phyloP scores from a whole-genome alignment of 1,284 basidiomycete genomes.

The Malassezia globosa region DNA sequence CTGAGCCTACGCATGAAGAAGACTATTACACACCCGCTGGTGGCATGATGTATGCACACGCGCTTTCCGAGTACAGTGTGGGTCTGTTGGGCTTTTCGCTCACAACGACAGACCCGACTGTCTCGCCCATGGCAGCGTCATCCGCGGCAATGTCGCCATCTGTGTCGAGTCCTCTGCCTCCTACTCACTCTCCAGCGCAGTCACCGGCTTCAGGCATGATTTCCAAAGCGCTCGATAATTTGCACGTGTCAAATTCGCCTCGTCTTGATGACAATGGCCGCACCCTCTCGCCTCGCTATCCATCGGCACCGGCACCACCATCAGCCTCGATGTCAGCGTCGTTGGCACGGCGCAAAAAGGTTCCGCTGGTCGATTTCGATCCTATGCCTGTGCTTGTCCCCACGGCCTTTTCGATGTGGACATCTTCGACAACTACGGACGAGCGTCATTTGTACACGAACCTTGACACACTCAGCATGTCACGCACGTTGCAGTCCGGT shows the following conservation, averaged over 20 bases:
- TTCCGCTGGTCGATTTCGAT: no score
- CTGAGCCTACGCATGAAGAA: constrained; percentile 41
- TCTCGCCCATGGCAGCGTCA: constrained; percentile 1
- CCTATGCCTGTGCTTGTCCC: constrained; percentile 23
- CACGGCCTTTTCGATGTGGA: constrained; percentile 44
- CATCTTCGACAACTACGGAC: constrained; percentile 32
- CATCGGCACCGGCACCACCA: not conserved
- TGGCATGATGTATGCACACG: constrained; percentile 46
- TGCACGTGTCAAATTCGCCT: constrained; percentile 28
- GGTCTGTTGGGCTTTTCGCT: constrained; percentile 29
- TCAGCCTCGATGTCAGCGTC: no score
- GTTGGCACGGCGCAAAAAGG: no score
- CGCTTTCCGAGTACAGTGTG: constrained; percentile 42
- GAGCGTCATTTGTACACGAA: constrained; percentile 42
- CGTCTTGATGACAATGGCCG: constrained; percentile 13
- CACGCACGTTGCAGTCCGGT: constrained; percentile 27
- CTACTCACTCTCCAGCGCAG: constrained; percentile 17
- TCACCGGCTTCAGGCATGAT: constrained; percentile 33
- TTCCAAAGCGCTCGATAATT: constrained; percentile 33
- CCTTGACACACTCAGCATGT: constrained; percentile 35
- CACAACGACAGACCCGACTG: not conserved
- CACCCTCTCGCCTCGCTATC: constrained; percentile 14
- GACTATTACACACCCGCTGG: constrained; percentile 47
- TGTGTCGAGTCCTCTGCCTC: constrained; percentile 14
- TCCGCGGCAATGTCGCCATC: constrained; percentile 27